Conservation (phyloP, 306 rosid species). For the Gynostemma pentaphyllum region DNA sequence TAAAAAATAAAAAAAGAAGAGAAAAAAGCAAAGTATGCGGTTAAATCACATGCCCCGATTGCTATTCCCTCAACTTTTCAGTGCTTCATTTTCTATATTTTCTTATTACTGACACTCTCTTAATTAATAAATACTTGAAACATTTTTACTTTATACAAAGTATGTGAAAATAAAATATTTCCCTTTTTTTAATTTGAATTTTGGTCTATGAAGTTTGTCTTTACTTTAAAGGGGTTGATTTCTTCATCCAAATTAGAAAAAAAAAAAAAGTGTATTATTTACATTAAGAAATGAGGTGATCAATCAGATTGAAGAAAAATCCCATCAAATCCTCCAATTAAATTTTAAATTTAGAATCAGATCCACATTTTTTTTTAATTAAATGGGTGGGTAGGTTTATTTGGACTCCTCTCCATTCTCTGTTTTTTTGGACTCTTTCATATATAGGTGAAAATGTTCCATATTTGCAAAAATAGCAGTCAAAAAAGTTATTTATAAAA, state of each 20-base stretch:
- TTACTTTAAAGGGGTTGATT: not conserved
- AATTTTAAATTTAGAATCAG: not conserved
- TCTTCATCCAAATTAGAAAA: no score
- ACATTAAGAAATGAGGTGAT: not conserved
- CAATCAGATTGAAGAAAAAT: not conserved
- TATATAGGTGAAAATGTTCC: no score
- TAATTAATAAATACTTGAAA: not conserved
- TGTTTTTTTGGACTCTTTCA: not conserved
- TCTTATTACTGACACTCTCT: not conserved
- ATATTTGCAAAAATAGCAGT: no score
- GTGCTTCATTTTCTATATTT: not conserved
- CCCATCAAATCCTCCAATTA: not conserved
- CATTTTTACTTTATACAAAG: not conserved
- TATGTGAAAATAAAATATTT: not conserved
- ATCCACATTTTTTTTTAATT: not conserved
- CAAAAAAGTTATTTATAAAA: no score
- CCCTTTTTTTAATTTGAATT: not conserved
- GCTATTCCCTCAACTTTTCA: not conserved
- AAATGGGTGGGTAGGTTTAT: not conserved
- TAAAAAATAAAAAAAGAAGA: not conserved
- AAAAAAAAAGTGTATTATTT: not conserved
- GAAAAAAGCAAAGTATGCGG: not conserved
- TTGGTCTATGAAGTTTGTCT: slow-evolving; percentile 4
- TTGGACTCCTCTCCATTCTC: not conserved
- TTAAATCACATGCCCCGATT: not conserved